Evolutionary conservation across 257 asterid genomes (phyloP).

Genomic region (Solanum pinnatisectum): DNA sequence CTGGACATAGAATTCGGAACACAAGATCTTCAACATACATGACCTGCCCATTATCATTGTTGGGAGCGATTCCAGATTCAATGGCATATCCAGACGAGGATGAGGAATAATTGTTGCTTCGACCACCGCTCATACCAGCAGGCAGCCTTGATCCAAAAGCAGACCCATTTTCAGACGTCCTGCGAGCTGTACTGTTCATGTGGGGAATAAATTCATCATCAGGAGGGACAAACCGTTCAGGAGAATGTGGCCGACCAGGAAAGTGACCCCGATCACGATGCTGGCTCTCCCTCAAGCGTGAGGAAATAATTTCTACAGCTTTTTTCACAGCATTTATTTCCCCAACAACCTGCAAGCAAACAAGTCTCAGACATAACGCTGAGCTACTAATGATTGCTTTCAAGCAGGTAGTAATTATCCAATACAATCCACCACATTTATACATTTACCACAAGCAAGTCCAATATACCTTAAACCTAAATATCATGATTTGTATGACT

Average conservation of each 20-base stretch:
- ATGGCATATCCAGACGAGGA: constrained; percentile 43
- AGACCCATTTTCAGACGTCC: constrained; percentile 50
- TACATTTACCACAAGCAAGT: neutral
- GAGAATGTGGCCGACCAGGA: constrained; percentile 47
- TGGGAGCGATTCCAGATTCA: constrained; percentile 40
- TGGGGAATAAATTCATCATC: constrained; percentile 49
- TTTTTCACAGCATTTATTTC: constrained; percentile 63
- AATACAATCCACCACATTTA: neutral
- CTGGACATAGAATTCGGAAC: constrained; percentile 85
- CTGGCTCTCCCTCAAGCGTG: constrained; percentile 89
- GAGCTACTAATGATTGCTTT: neutral
- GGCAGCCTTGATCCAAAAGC: constrained; percentile 49
- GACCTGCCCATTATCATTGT: constrained; percentile 34
- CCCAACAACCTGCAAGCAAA: constrained; percentile 64
- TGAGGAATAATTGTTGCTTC: constrained; percentile 45
- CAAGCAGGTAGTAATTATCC: neutral
- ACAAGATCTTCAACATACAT: constrained; percentile 58
- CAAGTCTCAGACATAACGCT: neutral
- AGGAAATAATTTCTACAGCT: constrained; percentile 61
- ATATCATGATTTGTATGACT: neutral
- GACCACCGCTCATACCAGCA: constrained; percentile 28
- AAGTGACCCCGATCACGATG: constrained; percentile 75
- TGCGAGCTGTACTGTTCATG: constrained; percentile 23
- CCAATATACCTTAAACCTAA: neutral
- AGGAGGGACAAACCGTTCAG: constrained; percentile 47